Evolutionary conservation across 768 basidiomycete genomes (phyloP).

Genomic region (Lentinula detonsa): DNA sequence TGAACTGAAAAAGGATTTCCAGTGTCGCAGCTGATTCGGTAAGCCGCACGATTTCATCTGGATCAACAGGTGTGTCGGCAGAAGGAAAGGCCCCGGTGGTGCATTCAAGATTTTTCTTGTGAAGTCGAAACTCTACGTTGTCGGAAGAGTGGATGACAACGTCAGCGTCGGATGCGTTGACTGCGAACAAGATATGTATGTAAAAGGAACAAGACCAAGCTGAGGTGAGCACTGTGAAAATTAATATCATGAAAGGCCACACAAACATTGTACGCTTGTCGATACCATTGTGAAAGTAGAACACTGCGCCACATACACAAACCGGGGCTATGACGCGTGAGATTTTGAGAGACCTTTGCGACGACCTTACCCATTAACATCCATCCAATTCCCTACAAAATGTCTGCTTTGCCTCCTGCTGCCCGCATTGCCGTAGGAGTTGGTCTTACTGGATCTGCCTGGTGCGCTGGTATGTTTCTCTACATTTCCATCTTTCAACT

Average conservation of each 20-base stretch:
- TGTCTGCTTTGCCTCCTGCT: not conserved
- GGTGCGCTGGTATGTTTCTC: not conserved
- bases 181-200: too few species aligned
- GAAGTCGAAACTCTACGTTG: not conserved
- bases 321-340: too few species aligned
- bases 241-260: too few species aligned
- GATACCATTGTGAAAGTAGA: too few species aligned
- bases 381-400: not conserved
- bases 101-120: not conserved
- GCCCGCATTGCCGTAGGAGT: not conserved
- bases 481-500: too few species aligned
- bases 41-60: not conserved
- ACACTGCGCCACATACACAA: too few species aligned
- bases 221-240: too few species aligned
- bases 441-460: not conserved
- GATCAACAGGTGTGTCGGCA: not conserved
- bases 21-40: not conserved
- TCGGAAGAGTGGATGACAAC: not conserved
- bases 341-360: too few species aligned
- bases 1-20: conserved; percentile 1
- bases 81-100: not conserved
- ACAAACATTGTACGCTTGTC: too few species aligned
- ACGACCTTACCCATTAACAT: too few species aligned
- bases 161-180: too few species aligned
- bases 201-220: too few species aligned